Percentiles rank a stretch among this genome's conserved stretches.
Evolutionary conservation across 192 early-diverging fungal genomes (phyloP).

Genomic region (Backusella australiensis): DNA sequence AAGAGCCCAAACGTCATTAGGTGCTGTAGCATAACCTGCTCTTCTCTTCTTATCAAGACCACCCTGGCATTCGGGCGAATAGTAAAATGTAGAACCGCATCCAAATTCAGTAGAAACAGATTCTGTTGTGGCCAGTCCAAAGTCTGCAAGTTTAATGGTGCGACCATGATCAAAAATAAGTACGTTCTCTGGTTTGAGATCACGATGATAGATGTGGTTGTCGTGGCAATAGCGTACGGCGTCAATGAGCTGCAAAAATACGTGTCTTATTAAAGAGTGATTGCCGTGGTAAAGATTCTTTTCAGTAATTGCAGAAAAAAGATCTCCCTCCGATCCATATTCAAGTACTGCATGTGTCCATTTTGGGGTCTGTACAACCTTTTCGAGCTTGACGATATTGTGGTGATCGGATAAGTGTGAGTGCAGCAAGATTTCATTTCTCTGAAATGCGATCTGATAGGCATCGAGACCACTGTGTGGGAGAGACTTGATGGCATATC

Average conservation of each 20-base stretch:
- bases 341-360: conserved; percentile 72
- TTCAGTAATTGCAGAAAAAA: conserved; percentile 92
- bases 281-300: conserved; percentile 68
- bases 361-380: conserved; percentile 61
- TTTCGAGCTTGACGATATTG: conserved; percentile 63
- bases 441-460: conserved; percentile 64
- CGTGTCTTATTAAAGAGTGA: conserved; percentile 74
- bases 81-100: conserved; percentile 73
- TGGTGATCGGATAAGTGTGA: conserved; percentile 60
- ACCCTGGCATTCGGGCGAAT: conserved; percentile 69
- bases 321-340: conserved; percentile 87
- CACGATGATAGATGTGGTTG: conserved; percentile 83
- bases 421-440: conserved; percentile 65
- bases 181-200: conserved; percentile 87
- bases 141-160: conserved; percentile 87
- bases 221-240: conserved; percentile 77
- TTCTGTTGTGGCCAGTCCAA: conserved; percentile 87
- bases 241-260: conserved; percentile 83
- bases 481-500: conserved; percentile 74
- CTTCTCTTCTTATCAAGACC: conserved; percentile 36
- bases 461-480: conserved; percentile 58
- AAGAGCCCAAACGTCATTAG: conserved; percentile 88
- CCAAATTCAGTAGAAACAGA: conserved; percentile 83
- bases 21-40: conserved; percentile 57
- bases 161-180: conserved; percentile 55